These are phyloP conservation scores for Volvariella surrecta DNA, from an alignment of 1,284 basidiomycete genomes.

Conservation along the genomic window DNA sequence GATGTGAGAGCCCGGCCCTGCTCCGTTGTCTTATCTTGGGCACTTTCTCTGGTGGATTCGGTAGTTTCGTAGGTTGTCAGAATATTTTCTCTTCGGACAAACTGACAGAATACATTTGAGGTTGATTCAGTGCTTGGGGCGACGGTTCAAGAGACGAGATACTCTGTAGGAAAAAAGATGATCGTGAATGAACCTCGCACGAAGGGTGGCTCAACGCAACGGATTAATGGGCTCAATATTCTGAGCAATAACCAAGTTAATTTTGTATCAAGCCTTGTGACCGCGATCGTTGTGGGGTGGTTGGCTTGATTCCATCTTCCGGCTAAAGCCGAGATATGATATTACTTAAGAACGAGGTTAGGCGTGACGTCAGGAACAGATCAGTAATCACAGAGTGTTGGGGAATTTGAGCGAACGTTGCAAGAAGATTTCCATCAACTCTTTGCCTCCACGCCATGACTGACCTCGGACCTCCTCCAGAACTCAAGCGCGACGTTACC, in stretches of 20 bases:
- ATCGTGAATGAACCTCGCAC: slow-evolving; percentile 67
- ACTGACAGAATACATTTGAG: slow-evolving; percentile 25
- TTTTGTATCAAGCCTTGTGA: slow-evolving; percentile 22
- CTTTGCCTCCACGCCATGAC: slow-evolving; percentile 1
- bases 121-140: slow-evolving; percentile 85
- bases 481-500: slow-evolving; percentile 59
- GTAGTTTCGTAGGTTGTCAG: slow-evolving; percentile 71
- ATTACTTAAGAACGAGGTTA: slow-evolving; percentile 4
- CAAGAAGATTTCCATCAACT: neutral
- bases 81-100: neutral
- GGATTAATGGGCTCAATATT: slow-evolving; percentile 65
- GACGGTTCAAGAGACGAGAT: slow-evolving; percentile 79
- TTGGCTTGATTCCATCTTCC: slow-evolving; percentile 4
- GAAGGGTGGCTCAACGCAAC: slow-evolving; percentile 20
- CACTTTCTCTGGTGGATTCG: slow-evolving; percentile 56
- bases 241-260: slow-evolving; percentile 73
- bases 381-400: neutral
- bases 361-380: slow-evolving; percentile 1
- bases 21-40: slow-evolving; percentile 47
- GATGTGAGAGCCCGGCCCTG: neutral
- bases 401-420: neutral
- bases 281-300: slow-evolving; percentile 19
- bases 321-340: too few species aligned
- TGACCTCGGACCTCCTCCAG: slow-evolving; percentile 1
- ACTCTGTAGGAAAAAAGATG: slow-evolving; percentile 51